phyloP scores from a whole-genome alignment of 805 yeast species.

The Limtongia smithiae region DNA sequence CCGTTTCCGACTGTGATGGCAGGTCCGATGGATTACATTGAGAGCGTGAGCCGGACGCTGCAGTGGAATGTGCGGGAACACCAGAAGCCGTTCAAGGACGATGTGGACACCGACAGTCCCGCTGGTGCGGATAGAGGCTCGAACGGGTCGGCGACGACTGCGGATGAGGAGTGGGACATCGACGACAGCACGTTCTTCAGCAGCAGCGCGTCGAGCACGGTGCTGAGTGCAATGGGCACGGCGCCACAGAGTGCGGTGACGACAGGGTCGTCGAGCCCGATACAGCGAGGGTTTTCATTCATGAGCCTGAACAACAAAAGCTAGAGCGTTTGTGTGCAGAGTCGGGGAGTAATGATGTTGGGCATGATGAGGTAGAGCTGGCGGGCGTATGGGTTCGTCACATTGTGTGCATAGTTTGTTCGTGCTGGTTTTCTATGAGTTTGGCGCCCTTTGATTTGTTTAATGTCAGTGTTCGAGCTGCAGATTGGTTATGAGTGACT shows the following conservation, averaged over 20 bases:
- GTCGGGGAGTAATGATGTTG: too few relatives aligned
- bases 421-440: too few relatives aligned
- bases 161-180: conserved; percentile 29
- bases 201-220: conserved; percentile 12
- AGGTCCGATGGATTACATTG: conserved; percentile 67
- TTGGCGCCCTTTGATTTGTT: too few relatives aligned
- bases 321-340: too few relatives aligned
- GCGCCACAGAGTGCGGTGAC: conserved; percentile 25
- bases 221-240: conserved; percentile 16
- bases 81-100: conserved; percentile 73
- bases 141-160: neutral
- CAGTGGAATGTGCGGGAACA: conserved; percentile 92
- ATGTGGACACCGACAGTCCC: conserved; percentile 35
- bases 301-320: conserved; percentile 3
- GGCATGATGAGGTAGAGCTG: too few relatives aligned
- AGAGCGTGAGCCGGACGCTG: conserved; percentile 76
- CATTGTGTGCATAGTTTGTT: too few relatives aligned
- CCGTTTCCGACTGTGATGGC: conserved; percentile 90
- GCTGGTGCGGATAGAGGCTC: conserved; percentile 11
- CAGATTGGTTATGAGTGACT: too few relatives aligned
- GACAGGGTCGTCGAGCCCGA: conserved; percentile 26
- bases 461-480: too few relatives aligned
- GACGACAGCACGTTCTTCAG: conserved; percentile 26
- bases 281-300: conserved; percentile 23
- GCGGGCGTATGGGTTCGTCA: too few relatives aligned